Conservation (phyloP, 192 early-diverging fungal species). For the Kappamyces sp. region DNA sequence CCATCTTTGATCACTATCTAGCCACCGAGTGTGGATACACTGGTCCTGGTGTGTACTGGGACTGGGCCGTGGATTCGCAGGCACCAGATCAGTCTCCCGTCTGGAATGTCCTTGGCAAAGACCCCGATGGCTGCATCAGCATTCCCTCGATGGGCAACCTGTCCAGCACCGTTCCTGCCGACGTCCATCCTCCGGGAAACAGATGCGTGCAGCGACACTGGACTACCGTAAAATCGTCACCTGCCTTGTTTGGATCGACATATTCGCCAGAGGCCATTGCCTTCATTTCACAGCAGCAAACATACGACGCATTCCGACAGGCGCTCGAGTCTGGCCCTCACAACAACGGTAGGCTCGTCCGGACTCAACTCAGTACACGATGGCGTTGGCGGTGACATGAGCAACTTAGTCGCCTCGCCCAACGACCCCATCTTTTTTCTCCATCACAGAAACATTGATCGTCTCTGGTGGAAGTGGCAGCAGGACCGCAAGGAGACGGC, state of each 20-base stretch:
- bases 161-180: no score
- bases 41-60: conserved; percentile 39
- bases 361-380: background rate
- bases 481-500: conserved; percentile 14
- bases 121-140: no score
- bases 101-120: conserved; percentile 12
- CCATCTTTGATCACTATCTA: conserved; percentile 20
- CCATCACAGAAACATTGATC: conserved; percentile 35
- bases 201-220: no score
- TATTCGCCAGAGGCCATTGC: no score
- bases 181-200: no score
- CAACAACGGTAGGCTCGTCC: background rate
- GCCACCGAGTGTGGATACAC: conserved; percentile 14
- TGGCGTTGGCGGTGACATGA: background rate
- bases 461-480: conserved; percentile 26
- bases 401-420: conserved; percentile 14
- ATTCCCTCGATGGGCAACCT: no score
- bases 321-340: conserved; percentile 1
- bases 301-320: background rate
- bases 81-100: conserved; percentile 24
- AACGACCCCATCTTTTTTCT: conserved; percentile 39
- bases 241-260: no score
- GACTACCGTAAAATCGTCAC: background rate
- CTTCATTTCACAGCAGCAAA: background rate
- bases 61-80: conserved; percentile 51